Base-by-base conservation (phyloP, 2,329 filamentous ascomycete genomes). In the Aspergillus floridensis region DNA sequence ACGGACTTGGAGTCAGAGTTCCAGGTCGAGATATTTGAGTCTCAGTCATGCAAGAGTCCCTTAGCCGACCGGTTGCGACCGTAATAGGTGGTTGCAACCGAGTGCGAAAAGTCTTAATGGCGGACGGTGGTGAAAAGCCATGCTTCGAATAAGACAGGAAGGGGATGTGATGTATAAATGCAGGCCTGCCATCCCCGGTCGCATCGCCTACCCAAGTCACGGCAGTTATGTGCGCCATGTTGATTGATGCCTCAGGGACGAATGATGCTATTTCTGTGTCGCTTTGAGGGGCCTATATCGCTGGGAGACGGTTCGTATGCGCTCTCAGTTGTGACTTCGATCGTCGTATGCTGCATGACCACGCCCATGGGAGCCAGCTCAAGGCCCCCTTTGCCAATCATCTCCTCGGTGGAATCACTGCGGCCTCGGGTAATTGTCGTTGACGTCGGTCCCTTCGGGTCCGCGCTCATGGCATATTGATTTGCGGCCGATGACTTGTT, bases 211-310 rank as follows among this genome's bases (percentile, higher is more conserved):
- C 38, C 26, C 16, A 7, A 44, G 14, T 19, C 14, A 16, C 38
- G 38, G 38, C 2, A 4, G 14, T 5, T 12, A 35, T 35, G 32
- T 5, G 32, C 14, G 32, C 32, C 32, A 35, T 16, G 32, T 16
- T 16, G 12, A 16, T 35, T 12, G 2, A 29, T 10, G 32, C 46
- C 12, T 35, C 24, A 35, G 50, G 50, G 74, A 72, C 0, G 75
- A 72, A 56, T 84, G 74, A 57, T 76, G 71, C 53, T 55, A 22
- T 47, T 11, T 72, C 64, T 63, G 88, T 86, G 6, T 77, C 81
- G 70, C 38, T 16, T 44, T 86, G 84, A 11, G 16, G 70, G 70
- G 19, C 78, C 81, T 61, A 88, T 79, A 72, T 87, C 83, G 86
- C 88, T 88, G 11, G 29, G 63, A 8, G n/a, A 10, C 3, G n/a